These are phyloP conservation scores for Cercospora sp. DNA, from an alignment of 2,329 filamentous ascomycete genomes.

Conservation along the genomic window DNA sequence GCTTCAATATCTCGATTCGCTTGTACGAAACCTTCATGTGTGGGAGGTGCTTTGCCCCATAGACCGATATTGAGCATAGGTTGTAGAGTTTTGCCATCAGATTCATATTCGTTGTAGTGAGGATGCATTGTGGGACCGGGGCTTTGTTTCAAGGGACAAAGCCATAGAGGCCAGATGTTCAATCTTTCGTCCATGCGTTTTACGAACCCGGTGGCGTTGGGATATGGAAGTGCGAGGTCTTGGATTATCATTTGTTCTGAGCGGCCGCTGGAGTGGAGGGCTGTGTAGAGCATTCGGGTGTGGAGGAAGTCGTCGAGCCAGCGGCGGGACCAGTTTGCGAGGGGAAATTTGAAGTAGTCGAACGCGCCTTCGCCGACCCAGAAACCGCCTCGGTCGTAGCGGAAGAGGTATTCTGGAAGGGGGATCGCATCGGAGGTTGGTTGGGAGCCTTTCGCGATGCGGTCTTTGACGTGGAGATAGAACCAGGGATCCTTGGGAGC, in stretches of 20 bases:
- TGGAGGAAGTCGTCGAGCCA: constrained; percentile 64
- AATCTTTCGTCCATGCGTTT: constrained; percentile 44
- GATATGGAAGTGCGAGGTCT: constrained; percentile 56
- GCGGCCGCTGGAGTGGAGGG: constrained; percentile 62
- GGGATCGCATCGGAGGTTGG: constrained; percentile 57
- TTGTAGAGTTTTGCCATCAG: constrained; percentile 26
- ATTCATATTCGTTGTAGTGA: constrained; percentile 31
- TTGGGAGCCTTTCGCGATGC: constrained; percentile 45
- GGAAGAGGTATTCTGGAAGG: constrained; percentile 66
- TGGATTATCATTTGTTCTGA: constrained; percentile 64
- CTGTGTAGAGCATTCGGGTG: constrained; percentile 65
- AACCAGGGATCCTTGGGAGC: constrained; percentile 53
- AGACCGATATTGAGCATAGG: constrained; percentile 62
- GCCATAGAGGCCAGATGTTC: constrained; percentile 51
- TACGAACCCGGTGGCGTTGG: constrained; percentile 47
- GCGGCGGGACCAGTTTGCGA: constrained; percentile 63
- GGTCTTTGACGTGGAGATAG: constrained; percentile 47
- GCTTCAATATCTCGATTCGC: constrained; percentile 63
- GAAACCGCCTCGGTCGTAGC: constrained; percentile 69
- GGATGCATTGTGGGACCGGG: constrained; percentile 37
- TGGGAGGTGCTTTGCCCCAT: constrained; percentile 55
- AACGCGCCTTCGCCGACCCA: constrained; percentile 66
- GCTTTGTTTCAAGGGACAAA: constrained; percentile 47
- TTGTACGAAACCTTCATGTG: constrained; percentile 50
- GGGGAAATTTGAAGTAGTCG: constrained; percentile 64